These are phyloP conservation scores for Physaria fendleri DNA, from an alignment of 345 rosid species.

Conservation along the genomic window DNA sequence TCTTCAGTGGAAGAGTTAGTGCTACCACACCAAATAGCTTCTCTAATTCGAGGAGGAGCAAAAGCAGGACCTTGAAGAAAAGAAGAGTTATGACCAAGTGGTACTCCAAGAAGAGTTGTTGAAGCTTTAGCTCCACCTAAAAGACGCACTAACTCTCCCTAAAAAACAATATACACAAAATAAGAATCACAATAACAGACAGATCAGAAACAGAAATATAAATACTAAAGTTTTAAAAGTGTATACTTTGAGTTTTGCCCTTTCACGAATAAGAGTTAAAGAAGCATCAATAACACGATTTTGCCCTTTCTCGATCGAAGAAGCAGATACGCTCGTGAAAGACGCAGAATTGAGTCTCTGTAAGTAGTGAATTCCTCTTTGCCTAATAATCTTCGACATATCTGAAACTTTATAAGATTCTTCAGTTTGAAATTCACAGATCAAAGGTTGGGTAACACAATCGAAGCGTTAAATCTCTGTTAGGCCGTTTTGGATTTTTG, in stretches of 20 bases:
- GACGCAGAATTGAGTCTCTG: conserved; percentile 46
- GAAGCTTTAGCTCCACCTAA: conserved; percentile 71
- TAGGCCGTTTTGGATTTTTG: too few relatives aligned
- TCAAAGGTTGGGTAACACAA: too few relatives aligned
- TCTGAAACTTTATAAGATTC: conserved; percentile 16
- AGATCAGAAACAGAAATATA: background rate
- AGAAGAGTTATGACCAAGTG: conserved; percentile 93
- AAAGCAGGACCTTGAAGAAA: conserved; percentile 99
- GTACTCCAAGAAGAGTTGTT: conserved; percentile 86
- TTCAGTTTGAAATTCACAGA: conserved; percentile 26
- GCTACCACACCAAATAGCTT: conserved; percentile 99
- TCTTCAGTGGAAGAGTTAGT: conserved; percentile 88
- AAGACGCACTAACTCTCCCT: conserved; percentile 92
- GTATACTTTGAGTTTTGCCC: conserved; percentile 86
- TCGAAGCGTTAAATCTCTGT: too few relatives aligned
- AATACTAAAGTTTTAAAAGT: background rate
- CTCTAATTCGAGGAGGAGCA: conserved; percentile 95
- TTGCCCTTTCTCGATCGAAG: conserved; percentile 69
- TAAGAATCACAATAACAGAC: background rate
- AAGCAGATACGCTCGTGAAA: conserved; percentile 44
- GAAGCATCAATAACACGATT: conserved; percentile 92
- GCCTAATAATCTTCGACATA: conserved; percentile 38
- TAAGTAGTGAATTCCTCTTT: conserved; percentile 52
- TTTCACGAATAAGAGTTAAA: conserved; percentile 91
- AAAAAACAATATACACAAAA: background rate